A percentile compares a stretch with the other conserved stretches of the same genome.
These are phyloP conservation scores for Solanum rostratum DNA, from an alignment of 257 asterid species.

Conservation along the genomic window DNA sequence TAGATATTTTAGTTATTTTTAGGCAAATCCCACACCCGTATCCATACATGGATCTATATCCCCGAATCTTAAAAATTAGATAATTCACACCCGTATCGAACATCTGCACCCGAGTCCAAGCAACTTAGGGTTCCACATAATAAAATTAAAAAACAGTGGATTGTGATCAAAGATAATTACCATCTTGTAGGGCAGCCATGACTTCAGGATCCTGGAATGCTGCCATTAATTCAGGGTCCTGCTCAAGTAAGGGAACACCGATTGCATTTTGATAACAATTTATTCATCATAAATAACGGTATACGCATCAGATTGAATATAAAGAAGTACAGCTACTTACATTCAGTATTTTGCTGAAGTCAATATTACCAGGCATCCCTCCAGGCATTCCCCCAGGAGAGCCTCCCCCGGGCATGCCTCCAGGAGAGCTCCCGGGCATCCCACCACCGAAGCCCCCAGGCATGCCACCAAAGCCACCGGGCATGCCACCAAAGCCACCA, in stretches of 20 bases:
- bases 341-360: constrained; percentile 78
- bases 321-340: constrained; percentile 24
- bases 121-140: too few species aligned
- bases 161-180: constrained; percentile 19
- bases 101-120: too few species aligned
- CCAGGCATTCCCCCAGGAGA: constrained; percentile 1
- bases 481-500: too few species aligned
- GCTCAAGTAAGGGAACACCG: constrained; percentile 1
- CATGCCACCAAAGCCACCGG: constrained; percentile 36
- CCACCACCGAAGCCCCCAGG: constrained; percentile 22
- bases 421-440: constrained; percentile 19
- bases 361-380: constrained; percentile 27
- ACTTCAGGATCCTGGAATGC: constrained; percentile 94
- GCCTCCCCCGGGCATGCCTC: neutral
- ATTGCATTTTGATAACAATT: neutral
- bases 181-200: constrained; percentile 99
- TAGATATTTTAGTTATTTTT: too few species aligned
- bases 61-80: too few species aligned
- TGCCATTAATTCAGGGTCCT: constrained; percentile 98
- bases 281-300: neutral
- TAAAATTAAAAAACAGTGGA: neutral
- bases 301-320: neutral
- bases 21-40: too few species aligned
- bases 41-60: too few species aligned
- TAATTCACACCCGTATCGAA: too few species aligned